Evolutionary conservation across 768 basidiomycete species (phyloP), one percentile per base, ranked within the genome.

Genomic region (Termitomyces sp.): DNA sequence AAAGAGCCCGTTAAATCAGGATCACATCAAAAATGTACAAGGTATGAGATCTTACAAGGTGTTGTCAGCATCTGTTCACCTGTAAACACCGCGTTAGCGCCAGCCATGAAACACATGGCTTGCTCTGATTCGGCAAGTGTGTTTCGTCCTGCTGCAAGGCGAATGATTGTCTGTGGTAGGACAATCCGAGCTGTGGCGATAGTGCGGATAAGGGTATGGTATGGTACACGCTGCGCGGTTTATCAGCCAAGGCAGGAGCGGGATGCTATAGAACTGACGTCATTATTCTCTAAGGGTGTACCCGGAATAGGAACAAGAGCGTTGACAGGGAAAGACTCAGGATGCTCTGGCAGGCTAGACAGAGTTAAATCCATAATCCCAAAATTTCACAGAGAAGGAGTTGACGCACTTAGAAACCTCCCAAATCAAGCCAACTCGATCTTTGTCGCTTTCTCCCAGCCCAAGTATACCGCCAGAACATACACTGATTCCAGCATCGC

Each of bases 291-390:
- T 43, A 98, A 73, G 12, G 96, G 96, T 5, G 96, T 98, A 33
- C 96, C 96, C 60, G 88, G 79, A 57, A 98, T 98, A 13, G 96
- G 94, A 2, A 98, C 96, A 53, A 98, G 79, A 13, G 96, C 95
- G 69, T 98, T 98, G 56, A 98, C 95, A 0, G 96, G 96, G 78
- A 98, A 98, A 5, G 92, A 95, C 69, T 98, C 96, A n/a, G 96
- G 96, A 64, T 98, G 93, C 68, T 95, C 91, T 38, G 91, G 87
- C 82, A 97, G 87, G 66, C 93, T 95, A 61, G 7, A 54, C 48
- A 44, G 50, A 41, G 42, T 51, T 23, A 36, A 40, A 25, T 53
- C 65, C 35, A 64, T 56, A 56, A 59, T 41, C 50, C 40, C 39
- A 27, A 23, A 27, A 50, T 18, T 45, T 16, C 18, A 35, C n/a